Base-by-base conservation (phyloP, 768 basidiomycete species). In the Tephrocybe sp. region DNA sequence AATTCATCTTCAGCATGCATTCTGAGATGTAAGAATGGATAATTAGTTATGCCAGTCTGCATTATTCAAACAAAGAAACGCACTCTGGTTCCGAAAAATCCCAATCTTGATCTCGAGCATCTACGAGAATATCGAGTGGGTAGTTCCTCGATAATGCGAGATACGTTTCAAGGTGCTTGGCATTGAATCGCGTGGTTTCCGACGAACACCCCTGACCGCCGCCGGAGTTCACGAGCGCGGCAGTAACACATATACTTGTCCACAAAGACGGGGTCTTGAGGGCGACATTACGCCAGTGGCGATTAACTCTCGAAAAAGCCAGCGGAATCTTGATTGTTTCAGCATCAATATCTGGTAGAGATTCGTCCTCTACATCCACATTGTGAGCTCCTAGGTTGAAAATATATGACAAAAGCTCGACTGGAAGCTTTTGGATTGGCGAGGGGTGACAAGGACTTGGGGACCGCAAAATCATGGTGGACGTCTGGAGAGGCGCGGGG, bases 51-150 rank as follows among this genome's bases (percentile, higher is more conserved):
- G n/a, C n/a, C n/a, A n/a, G n/a, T n/a, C n/a, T 5, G 19, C 29
- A 16, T 21, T 53, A 34, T 43, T 29, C 41, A 45, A 29, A 30
- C 24, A 60, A 64, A 39, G 33, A 53, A 31, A 65, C 69, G 16
- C 51, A 80, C 80, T 74, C 76, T 27, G 69, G 63, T 54, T 82
- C 80, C 10, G 68, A 63, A 54, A 79, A 82, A 57, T 81, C 75
- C 80, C 80, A 84, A 18, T 77, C 71, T 4, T 72, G 72, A 63
- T 84, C 82, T 44, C 81, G 72, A 19, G 73, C 79, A 54, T 83
- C 80, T 38, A 84, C 75, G 37, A 80, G 68, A 47, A 85, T 77
- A 50, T 81, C 76, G 18, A 84, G 60, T 0, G 80, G 72, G 54
- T 70, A 70, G 23, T 68, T 71, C 15, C 70, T 64, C 3, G 83